Evolutionary conservation across 1,139 yeast species (phyloP), one percentile per base, ranked within the genome.

Genomic region (Trichomonascaceae sp.): DNA sequence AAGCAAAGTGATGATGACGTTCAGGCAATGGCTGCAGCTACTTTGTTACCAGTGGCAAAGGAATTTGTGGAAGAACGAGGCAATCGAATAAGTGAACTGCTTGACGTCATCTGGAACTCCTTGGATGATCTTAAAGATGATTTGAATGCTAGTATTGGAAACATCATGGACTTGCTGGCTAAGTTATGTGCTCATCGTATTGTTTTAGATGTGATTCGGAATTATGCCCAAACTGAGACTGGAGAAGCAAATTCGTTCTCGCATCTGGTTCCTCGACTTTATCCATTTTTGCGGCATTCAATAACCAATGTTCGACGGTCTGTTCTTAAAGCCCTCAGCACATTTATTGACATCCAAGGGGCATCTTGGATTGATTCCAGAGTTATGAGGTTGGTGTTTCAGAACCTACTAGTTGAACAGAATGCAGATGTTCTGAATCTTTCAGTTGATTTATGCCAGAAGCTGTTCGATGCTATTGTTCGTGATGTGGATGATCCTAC

Each of bases 21-120:
- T 22, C 97, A 95, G 69, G 90, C 97, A 13, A 96, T 93, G 50
- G 91, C 96, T 19, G 99, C 99, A 0, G 87, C 96, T 7, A 89
- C 96, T 0, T 74, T 95, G 57, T 77, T 95, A 0, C 99, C 99
- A 2, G 88, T 93, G 52, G 93, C 96, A 1, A 77, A 80, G 18
- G 90, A 89, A 61, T 87, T 93, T 69, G 95, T 93, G 18, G 74
- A 79, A 38, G 74, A 86, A 45, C 81, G 85, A 53, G 74, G 82
- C 24, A 76, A 78, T 43, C 74, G 83, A 4, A 83, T 91, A 15
- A 84, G 82, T 54, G 74, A 81, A 13, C 77, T 93, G 27, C 74
- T 93, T 45, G 77, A 80, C 19, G 95, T 90, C 1, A 82, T 93
- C 19, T 93, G 99, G 99, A 85, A 83, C 54, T 88, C 96, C 60